Evolutionary conservation across 495 filamentous ascomycete genomes (phyloP), one percentile per base, ranked within the genome.

Genomic region (Platismatia glauca): DNA sequence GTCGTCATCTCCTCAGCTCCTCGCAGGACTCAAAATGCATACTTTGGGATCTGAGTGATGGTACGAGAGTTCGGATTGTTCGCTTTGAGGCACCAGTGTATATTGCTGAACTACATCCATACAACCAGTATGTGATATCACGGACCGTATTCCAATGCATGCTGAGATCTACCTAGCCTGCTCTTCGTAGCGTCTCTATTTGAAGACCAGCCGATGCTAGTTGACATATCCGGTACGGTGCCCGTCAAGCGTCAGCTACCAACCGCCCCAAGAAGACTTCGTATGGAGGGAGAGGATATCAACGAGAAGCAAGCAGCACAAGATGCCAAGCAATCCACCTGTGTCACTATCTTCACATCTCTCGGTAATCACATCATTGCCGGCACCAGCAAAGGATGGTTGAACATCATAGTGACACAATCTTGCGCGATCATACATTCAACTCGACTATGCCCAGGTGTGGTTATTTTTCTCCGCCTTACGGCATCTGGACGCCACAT

Each of bases 11-110:
- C n/a, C 83, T 97, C 31, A 96, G 89, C 64, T 86, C 89, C n/a
- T 90, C 88, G 18, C 90, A 95, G 67, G 94, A 96, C 69, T 97
- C 92, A 88, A 95, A 91, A 74, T 91, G 85, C 60, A 90, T 96
- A 39, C 80, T 97, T 1, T 98, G 94, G 94, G 95, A 98, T 74
- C 74, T 98, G 53, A 79, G 86, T 66, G 86, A 90, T 70, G 87
- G 86, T 44, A 82, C 80, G 12, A 80, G 84, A 55, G 69, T 88
- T 60, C 81, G 88, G 41, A 87, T 81, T 31, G 86, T 96, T 60
- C 85, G 87, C 60, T 95, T 97, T 67, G 87, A 90, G 63, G 91
- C 91, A 7, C 90, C 93, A 3, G 90, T 96, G 22, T 98, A 95
- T 73, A 95, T 92, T 57, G 94, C 91, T 1, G 93, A 97, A 74